These are phyloP conservation scores for Macaranga tanarius DNA, from an alignment of 441 rosid species.

Conservation along the genomic window DNA sequence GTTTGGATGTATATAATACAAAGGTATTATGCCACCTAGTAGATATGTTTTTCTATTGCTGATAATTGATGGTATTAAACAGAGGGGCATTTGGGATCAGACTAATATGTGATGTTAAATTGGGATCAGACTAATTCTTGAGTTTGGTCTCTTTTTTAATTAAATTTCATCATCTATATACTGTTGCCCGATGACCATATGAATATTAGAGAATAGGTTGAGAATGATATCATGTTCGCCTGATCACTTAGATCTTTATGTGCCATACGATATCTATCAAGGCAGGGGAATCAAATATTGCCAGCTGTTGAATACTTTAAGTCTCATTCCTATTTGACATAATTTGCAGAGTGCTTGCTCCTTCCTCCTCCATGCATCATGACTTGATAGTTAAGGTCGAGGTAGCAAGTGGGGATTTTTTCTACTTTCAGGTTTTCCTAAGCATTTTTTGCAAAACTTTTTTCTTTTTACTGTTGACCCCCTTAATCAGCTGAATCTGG, in stretches of 20 bases:
- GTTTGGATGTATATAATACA: no score
- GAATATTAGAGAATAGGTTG: constrained; percentile 14
- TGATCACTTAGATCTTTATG: constrained; percentile 11
- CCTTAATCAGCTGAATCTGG: constrained; percentile 24
- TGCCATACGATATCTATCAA: constrained; percentile 10
- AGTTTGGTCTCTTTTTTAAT: constrained; percentile 43
- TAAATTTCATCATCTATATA: background rate
- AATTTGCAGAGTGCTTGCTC: constrained; percentile 57
- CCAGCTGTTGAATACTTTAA: constrained; percentile 27
- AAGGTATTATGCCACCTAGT: background rate
- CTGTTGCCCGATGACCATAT: background rate
- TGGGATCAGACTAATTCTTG: constrained; percentile 75
- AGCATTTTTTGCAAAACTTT: constrained; percentile 31
- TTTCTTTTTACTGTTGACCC: constrained; percentile 15
- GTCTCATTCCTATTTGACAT: constrained; percentile 42
- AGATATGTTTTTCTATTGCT: background rate
- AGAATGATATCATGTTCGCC: constrained; percentile 9
- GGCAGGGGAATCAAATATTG: constrained; percentile 22
- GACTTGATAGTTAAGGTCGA: constrained; percentile 47
- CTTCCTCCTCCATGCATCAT: constrained; percentile 44
- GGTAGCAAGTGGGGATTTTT: constrained; percentile 50
- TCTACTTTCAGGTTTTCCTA: constrained; percentile 53
- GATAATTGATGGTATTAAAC: background rate
- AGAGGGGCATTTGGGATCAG: background rate
- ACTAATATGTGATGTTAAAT: no score